phyloP scores from a whole-genome alignment of 139 green algal species.

The Mychonastes homosphaera region DNA sequence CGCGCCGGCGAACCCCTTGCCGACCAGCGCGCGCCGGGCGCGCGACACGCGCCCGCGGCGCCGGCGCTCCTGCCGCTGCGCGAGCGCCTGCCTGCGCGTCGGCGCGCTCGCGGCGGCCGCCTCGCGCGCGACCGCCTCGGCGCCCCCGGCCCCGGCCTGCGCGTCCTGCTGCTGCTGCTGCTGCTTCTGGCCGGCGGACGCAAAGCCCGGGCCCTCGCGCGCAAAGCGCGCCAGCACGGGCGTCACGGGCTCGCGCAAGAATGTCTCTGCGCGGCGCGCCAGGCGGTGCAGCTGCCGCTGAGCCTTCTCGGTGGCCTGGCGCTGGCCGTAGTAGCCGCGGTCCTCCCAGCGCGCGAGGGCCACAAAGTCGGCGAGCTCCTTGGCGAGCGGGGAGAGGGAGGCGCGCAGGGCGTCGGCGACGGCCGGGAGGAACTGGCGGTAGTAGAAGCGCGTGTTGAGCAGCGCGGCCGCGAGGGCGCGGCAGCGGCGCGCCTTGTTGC shows the following conservation, averaged over 20 bases:
- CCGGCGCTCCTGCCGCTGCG: neutral
- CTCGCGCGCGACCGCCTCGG: neutral
- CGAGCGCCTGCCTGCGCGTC: neutral
- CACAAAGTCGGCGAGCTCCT: slow-evolving; percentile 89
- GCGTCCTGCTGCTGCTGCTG: no score
- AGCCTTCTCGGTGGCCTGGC: slow-evolving; percentile 64
- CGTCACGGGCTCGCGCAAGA: slow-evolving; percentile 36
- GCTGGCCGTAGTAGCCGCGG: slow-evolving; percentile 81
- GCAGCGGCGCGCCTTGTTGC: neutral
- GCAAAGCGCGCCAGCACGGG: slow-evolving; percentile 28
- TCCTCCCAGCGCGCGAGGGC: slow-evolving; percentile 95
- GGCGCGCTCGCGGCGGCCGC: no score
- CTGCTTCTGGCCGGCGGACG: no score
- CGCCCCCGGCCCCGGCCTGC: no score
- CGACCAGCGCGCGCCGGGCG: no score
- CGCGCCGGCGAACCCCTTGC: no score
- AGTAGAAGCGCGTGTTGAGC: slow-evolving; percentile 71
- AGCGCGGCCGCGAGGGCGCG: slow-evolving; percentile 34
- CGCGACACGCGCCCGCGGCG: no score
- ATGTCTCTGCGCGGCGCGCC: slow-evolving; percentile 34
- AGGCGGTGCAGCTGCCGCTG: slow-evolving; percentile 78
- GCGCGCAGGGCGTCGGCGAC: slow-evolving; percentile 42
- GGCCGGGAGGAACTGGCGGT: slow-evolving; percentile 59
- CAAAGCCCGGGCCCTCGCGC: neutral
- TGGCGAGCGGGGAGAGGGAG: slow-evolving; percentile 54